These are phyloP conservation scores for Zasmidium cellare DNA, from an alignment of 2,329 filamentous ascomycete genomes.

Conservation along the genomic window DNA sequence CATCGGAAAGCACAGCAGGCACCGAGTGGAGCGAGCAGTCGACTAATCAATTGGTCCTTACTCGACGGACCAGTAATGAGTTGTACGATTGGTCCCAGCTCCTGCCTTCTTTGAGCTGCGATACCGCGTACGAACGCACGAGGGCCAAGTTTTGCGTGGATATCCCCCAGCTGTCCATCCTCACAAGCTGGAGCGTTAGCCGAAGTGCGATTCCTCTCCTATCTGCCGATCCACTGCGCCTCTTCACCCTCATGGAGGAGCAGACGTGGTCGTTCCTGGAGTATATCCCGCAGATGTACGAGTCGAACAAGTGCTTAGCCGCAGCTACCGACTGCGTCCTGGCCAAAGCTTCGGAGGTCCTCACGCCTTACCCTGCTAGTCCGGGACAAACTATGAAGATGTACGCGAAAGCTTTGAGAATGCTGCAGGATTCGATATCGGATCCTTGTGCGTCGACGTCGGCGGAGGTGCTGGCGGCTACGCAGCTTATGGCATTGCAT, in stretches of 20 bases:
- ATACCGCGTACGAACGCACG: conserved; percentile 15
- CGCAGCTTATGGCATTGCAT: conserved; percentile 22
- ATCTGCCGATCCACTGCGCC: conserved; percentile 14
- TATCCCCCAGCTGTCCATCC: conserved; percentile 22
- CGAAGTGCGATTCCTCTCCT: conserved; percentile 18
- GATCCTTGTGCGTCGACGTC: conserved; percentile 10
- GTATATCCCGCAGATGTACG: conserved; percentile 27
- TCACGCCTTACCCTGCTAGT: conserved; percentile 8
- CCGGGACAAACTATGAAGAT: conserved; percentile 11
- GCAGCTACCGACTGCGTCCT: conserved; percentile 27
- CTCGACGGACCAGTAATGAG: neutral
- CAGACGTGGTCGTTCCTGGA: conserved; percentile 25
- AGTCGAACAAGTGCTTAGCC: conserved; percentile 21
- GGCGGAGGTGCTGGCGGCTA: conserved; percentile 27
- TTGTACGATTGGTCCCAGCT: neutral
- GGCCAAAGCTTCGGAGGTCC: conserved; percentile 20
- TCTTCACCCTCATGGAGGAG: conserved; percentile 16
- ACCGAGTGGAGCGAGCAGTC: neutral
- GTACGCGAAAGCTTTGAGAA: conserved; percentile 25
- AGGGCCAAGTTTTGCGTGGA: conserved; percentile 27
- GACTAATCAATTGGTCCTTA: neutral
- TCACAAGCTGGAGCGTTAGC: conserved; percentile 30
- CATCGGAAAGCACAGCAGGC: neutral
- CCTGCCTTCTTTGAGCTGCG: neutral
- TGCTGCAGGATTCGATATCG: conserved; percentile 22